Evolutionary conservation across 2,329 filamentous ascomycete genomes (phyloP).

Genomic region (Chaetomiaceae sp.): DNA sequence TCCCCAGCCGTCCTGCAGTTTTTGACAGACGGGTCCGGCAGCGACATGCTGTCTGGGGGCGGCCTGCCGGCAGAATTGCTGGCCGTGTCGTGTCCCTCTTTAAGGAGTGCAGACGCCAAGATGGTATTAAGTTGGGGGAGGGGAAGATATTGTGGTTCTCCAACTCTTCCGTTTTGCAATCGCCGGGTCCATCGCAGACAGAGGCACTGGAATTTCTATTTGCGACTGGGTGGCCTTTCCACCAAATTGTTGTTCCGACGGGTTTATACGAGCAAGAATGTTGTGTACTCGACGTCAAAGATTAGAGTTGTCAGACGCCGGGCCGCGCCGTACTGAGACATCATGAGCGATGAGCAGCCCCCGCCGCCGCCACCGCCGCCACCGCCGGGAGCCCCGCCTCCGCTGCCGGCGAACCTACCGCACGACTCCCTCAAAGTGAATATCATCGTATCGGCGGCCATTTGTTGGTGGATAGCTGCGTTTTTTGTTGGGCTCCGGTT

Average conservation of each 20-base stretch:
- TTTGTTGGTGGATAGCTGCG: constrained; percentile 31
- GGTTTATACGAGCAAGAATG: neutral
- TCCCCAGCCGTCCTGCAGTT: constrained; percentile 10
- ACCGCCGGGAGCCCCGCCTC: constrained; percentile 1
- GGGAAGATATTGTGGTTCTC: too few relatives aligned
- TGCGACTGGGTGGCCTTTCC: neutral
- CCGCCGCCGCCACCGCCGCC: neutral
- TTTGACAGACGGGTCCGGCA: neutral
- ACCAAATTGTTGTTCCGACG: neutral
- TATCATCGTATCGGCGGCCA: constrained; percentile 24
- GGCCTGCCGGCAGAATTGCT: neutral
- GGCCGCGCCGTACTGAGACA: neutral
- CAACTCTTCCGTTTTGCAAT: neutral
- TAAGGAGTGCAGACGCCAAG: neutral
- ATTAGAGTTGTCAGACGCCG: neutral
- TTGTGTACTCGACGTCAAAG: neutral
- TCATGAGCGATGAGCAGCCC: constrained; percentile 11
- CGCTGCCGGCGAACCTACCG: constrained; percentile 13
- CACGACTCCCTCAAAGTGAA: constrained; percentile 23
- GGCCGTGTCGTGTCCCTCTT: neutral
- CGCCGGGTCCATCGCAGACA: too few relatives aligned
- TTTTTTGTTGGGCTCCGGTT: constrained; percentile 35
- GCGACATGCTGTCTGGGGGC: neutral
- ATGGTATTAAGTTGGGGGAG: too few relatives aligned
- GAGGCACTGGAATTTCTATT: too few relatives aligned